Base-by-base conservation (phyloP, 2,329 filamentous ascomycete genomes). In the Gnomoniopsis sp. region DNA sequence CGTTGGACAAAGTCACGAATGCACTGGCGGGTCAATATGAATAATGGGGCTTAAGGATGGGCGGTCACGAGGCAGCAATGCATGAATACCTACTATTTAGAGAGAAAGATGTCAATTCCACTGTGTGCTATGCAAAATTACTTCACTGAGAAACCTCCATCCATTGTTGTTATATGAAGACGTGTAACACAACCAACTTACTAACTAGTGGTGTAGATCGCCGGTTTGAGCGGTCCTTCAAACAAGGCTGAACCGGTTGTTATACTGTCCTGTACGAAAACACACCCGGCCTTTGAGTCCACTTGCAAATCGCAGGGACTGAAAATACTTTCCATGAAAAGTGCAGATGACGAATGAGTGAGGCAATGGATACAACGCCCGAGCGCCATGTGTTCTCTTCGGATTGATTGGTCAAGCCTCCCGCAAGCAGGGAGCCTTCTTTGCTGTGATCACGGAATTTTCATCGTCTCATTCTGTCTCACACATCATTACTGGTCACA, bases 21-120 rank as follows among this genome's bases (percentile, higher is more conserved):
- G 52, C 49, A 34, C 15, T 26, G 51, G 50, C 21, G 2, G 51
- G 22, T 34, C 26, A 33, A 38, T 47, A 58, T 60, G 50, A 54
- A 30, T 30, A 30, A 58, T 58, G 43, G 33, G 19, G 48, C 30
- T 49, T 46, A 6, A 46, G 43, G 15, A 46, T 19, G 43, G 17
- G 21, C n/a, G 11, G 6, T 11, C 21, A 19, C 11, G 17, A 22
- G 19, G 19, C 19, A 19, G 43, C n/a, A 46, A 46, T 19, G 43
- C 43, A 19, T 4, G 38, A 41, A 15, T 41, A n/a, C n/a, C n/a
- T 41, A n/a, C 14, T 15, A 41, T n/a, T 38, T 38, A 38, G 8
- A 15, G 3, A n/a, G 12, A 15, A 15, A 6, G 14, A 15, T 41
- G 38, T 41, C n/a, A 41, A 3, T 41, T 41, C 8, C 8, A 4